phyloP scores from a whole-genome alignment of 2,329 filamentous ascomycete species.

The Cyphellophora attinorum region DNA sequence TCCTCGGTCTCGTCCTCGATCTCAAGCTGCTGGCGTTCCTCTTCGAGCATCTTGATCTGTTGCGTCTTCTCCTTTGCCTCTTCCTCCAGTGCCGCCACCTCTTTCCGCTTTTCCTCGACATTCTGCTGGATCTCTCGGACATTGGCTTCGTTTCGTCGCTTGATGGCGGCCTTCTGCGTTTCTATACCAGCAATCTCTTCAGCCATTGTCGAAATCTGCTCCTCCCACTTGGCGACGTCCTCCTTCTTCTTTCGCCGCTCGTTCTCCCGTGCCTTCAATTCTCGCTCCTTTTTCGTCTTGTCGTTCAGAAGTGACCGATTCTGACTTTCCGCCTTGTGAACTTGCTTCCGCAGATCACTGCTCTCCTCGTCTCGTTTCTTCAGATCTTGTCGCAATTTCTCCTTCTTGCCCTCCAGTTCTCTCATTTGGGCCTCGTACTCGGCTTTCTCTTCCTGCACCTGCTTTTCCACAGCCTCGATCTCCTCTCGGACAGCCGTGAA shows the following conservation, averaged over 20 bases:
- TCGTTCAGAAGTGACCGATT: conserved; percentile 74
- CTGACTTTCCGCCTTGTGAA: conserved; percentile 67
- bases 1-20: conserved; percentile 39
- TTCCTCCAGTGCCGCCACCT: conserved; percentile 51
- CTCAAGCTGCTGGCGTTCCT: conserved; percentile 43
- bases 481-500: conserved; percentile 74
- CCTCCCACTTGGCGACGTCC: conserved; percentile 49
- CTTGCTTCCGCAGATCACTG: conserved; percentile 70
- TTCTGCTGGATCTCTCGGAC: conserved; percentile 33
- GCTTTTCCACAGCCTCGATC: conserved; percentile 65
- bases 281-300: conserved; percentile 64
- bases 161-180: conserved; percentile 32
- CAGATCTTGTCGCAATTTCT: conserved; percentile 64
- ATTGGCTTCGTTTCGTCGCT: conserved; percentile 29
- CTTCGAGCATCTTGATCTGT: conserved; percentile 53
- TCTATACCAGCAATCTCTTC: conserved; percentile 36
- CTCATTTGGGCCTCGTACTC: conserved; percentile 58
- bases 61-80: conserved; percentile 51
- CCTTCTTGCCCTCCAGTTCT: conserved; percentile 66
- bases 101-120: conserved; percentile 34
- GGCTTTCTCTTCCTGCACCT: conserved; percentile 58
- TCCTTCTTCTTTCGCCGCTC: conserved; percentile 52
- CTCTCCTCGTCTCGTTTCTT: conserved; percentile 90
- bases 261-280: conserved; percentile 50
- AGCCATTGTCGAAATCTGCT: conserved; percentile 43